Conservation (phyloP, 805 yeast species). For the Ogataea saltuana region DNA sequence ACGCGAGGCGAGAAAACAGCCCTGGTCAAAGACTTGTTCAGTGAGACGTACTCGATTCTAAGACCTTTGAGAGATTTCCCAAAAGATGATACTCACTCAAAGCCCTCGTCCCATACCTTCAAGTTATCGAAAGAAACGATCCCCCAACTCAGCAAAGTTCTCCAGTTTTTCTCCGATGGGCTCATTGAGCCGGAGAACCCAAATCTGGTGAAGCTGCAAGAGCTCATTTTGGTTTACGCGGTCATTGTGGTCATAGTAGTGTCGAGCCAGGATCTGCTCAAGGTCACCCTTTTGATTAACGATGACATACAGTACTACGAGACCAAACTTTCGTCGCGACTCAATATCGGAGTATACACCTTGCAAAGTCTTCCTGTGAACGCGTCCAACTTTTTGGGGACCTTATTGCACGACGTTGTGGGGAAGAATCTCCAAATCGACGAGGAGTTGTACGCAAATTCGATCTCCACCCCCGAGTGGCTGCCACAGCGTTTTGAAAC, state of each 20-base stretch:
- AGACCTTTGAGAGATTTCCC: constrained; percentile 20
- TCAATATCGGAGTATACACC: constrained; percentile 37
- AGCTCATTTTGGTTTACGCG: constrained; percentile 27
- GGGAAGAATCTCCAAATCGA: constrained; percentile 19
- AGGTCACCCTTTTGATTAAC: constrained; percentile 43
- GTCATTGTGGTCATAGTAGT: constrained; percentile 20
- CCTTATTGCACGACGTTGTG: constrained; percentile 32
- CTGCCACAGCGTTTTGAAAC: constrained; percentile 19
- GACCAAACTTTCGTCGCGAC: constrained; percentile 34
- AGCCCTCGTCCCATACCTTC: neutral
- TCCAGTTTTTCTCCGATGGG: constrained; percentile 18
- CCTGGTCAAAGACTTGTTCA: constrained; percentile 18
- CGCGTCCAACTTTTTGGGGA: constrained; percentile 13
- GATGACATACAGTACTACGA: constrained; percentile 53
- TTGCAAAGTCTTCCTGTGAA: constrained; percentile 42
- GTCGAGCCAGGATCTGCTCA: constrained; percentile 35
- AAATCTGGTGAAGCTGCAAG: constrained; percentile 23
- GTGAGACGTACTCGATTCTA: constrained; percentile 17
- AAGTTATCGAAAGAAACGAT: constrained; percentile 13
- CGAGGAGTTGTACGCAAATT: constrained; percentile 19
- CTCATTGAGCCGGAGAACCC: constrained; percentile 14
- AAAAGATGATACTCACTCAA: constrained; percentile 2
- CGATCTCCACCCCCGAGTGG: constrained; percentile 25
- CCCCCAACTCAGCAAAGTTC: constrained; percentile 11
- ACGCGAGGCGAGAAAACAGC: constrained; percentile 3